Base-by-base conservation (phyloP, 2,329 filamentous ascomycete species). In the Aspergillus amoenus region DNA sequence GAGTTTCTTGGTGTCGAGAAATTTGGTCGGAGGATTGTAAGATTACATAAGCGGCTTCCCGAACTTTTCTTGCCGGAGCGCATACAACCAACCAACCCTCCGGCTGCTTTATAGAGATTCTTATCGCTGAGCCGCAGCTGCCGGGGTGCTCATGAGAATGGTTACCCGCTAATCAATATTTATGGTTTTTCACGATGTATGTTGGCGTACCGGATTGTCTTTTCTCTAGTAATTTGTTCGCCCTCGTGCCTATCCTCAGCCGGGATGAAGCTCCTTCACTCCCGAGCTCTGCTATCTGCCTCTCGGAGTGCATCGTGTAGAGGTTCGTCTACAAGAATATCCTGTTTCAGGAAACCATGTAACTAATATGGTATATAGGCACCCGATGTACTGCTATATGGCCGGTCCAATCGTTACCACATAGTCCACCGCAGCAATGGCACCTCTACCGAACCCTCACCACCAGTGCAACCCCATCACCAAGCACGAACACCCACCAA, bases 191-290 rank as follows among this genome's bases (percentile, higher is more conserved):
- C 61, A 68, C 56, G 49, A 66, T 72, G 62, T 64, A 52, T 58
- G 44, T 57, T 53, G 45, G 56, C 44, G 30, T 49, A 27, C 49
- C 46, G 22, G 37, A 56, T 52, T 37, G 43, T 57, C 22, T 51
- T 49, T 48, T 56, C 15, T 34, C 37, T 27, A 27, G 21, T 52
- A 45, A 52, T 27, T 43, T 55, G 24, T n/a, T 49, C 57, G 24
- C 51, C 40, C 32, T 52, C 30, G 47, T 47, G 40, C 55, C 53
- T 48, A 37, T 56, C 12, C 56, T 47, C 45, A 42, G 56, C 47
- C 68, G 64, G 61, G 54, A 74, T 73, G 71, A 73, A 70, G 65
- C 66, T 70, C 54, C 59, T 60, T 57, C 62, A 60, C 45, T 59
- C 61, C 27, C 62, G 55, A 52, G 53, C 56, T 41, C 55, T 59